Base-by-base conservation (phyloP, 495 filamentous ascomycete species). In the Daldinia decipiens region DNA sequence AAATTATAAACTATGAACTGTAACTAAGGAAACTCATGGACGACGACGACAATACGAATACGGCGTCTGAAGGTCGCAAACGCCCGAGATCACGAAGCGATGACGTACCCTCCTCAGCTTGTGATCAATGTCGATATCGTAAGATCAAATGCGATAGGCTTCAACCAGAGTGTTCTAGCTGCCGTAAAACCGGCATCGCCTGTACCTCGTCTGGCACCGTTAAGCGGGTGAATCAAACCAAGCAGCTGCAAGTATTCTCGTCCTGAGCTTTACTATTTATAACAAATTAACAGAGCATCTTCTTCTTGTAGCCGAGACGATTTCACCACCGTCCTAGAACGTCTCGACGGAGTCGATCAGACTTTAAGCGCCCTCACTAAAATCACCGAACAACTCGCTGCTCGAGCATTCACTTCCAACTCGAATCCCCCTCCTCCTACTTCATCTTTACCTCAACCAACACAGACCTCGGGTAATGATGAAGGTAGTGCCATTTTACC, bases 91-190 rank as follows among this genome's bases (percentile, higher is more conserved):
- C 40, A 31, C 13, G 24, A 47, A 21, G 59, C 29, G 54, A 59
- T 0, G 43, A 59, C 0, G 36, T 12, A 39, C 54, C 54, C 52
- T 29, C 31, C 13, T 15, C 54, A 12, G 68, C 80, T 2, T 82
- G 80, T 65, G 66, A 76, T 21, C 72, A 79, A 39, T 82, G 80
- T 60, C 70, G 79, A 26, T 69, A 68, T 7, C 78, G 79, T 19
- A 82, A 82, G 56, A 59, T 82, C 17, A 74, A 65, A 47, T 82
- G 79, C 45, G 80, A 82, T 57, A 77, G 77, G 19, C 60, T 55
- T 26, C 72, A 74, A 11, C 80, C 80, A 8, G 70, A 74, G 15
- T 82, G 79, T 70, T 73, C 68, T 19, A 76, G 76, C 27, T 82
- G 78, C 62, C 73, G 72, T 17, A 79, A 77, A 39, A 61, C 65